A percentile compares a stretch with the other conserved stretches of the same genome.
These are phyloP conservation scores for Penicillium soppii DNA, from an alignment of 495 filamentous ascomycete genomes.

Conservation along the genomic window DNA sequence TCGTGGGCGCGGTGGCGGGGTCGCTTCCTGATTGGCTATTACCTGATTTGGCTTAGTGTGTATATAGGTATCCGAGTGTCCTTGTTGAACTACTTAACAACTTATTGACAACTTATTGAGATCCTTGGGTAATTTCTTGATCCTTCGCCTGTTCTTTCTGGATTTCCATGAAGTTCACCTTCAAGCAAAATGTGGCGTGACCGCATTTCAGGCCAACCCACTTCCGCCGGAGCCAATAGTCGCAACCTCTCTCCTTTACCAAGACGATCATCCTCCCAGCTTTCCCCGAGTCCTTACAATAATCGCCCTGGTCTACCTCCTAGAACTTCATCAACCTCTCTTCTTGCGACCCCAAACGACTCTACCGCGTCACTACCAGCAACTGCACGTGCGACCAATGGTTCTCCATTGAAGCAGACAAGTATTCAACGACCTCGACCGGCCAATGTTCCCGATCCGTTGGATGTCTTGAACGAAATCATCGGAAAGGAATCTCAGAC, in stretches of 20 bases:
- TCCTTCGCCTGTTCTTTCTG: neutral
- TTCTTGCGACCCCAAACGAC: constrained; percentile 61
- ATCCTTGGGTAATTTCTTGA: neutral
- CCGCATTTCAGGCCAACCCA: constrained; percentile 73
- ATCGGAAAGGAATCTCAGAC: constrained; percentile 52
- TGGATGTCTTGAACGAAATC: constrained; percentile 70
- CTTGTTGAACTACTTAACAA: neutral
- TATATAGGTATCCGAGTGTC: constrained; percentile 3
- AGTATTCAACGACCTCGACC: constrained; percentile 43
- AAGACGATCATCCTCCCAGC: constrained; percentile 54
- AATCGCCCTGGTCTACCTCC: constrained; percentile 60
- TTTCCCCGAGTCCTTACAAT: constrained; percentile 38
- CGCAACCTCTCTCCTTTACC: constrained; percentile 71
- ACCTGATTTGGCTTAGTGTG: constrained; percentile 30
- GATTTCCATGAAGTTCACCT: constrained; percentile 8
- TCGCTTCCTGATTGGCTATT: constrained; percentile 28
- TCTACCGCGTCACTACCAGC: constrained; percentile 72
- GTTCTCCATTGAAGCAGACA: constrained; percentile 59
- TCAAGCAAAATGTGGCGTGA: constrained; percentile 77
- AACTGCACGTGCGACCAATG: constrained; percentile 61
- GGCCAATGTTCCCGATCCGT: constrained; percentile 63
- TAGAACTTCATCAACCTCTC: constrained; percentile 65
- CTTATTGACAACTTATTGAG: neutral
- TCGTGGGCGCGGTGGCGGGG: constrained; percentile 20
- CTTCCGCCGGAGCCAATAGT: constrained; percentile 56